These are phyloP conservation scores for Penicillium sp. DNA, from an alignment of 2,329 filamentous ascomycete species.

Conservation along the genomic window DNA sequence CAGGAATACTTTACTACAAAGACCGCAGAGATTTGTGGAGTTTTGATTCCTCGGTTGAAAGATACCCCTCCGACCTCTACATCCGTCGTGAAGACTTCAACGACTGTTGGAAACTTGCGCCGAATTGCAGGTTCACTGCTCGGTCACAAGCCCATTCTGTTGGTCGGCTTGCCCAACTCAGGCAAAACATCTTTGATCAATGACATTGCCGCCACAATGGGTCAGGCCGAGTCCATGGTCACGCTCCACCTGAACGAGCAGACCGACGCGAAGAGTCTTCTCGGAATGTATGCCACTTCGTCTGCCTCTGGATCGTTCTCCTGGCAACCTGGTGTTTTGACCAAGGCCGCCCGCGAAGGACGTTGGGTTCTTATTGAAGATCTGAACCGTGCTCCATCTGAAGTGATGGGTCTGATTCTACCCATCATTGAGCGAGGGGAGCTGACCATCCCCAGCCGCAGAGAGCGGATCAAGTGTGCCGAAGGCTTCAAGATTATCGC, in stretches of 20 bases:
- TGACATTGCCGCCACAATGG: slow-evolving; percentile 77
- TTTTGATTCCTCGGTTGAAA: slow-evolving; percentile 64
- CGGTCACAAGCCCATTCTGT: slow-evolving; percentile 69
- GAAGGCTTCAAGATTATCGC: slow-evolving; percentile 89
- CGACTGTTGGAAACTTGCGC: slow-evolving; percentile 71
- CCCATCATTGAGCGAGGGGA: slow-evolving; percentile 93
- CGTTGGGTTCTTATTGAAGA: slow-evolving; percentile 98
- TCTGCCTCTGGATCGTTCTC: slow-evolving; percentile 84
- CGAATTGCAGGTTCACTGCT: slow-evolving; percentile 69
- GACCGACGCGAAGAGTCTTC: slow-evolving; percentile 93
- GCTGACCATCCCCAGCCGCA: slow-evolving; percentile 83
- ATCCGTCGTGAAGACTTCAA: slow-evolving; percentile 68
- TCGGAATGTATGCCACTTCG: slow-evolving; percentile 91
- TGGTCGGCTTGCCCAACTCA: slow-evolving; percentile 80
- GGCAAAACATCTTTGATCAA: slow-evolving; percentile 89
- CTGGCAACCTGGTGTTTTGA: slow-evolving; percentile 91
- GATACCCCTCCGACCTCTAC: slow-evolving; percentile 52
- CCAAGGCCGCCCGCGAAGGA: slow-evolving; percentile 89
- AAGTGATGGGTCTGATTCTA: slow-evolving; percentile 89
- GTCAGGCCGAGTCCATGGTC: slow-evolving; percentile 79
- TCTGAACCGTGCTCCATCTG: slow-evolving; percentile 88
- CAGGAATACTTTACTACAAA: slow-evolving; percentile 55
- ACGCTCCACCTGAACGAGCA: slow-evolving; percentile 97
- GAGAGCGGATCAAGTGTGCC: slow-evolving; percentile 79
- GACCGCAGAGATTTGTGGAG: slow-evolving; percentile 66